A percentile compares a stretch with the other conserved stretches of the same genome.
These are phyloP conservation scores for Pleurotus pulmonarius DNA, from an alignment of 768 basidiomycete species.

Conservation along the genomic window DNA sequence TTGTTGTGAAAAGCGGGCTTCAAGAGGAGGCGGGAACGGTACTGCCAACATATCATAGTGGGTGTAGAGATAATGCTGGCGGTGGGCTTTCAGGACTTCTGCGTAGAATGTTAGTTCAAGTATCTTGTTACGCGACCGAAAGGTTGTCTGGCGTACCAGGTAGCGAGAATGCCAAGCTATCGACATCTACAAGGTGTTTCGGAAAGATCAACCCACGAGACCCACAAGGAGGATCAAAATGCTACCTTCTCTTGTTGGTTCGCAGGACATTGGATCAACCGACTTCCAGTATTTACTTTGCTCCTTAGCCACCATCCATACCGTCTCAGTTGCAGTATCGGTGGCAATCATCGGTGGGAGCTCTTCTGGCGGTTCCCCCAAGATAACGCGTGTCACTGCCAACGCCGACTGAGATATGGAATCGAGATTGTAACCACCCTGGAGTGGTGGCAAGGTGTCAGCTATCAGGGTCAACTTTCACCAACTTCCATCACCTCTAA, in stretches of 20 bases:
- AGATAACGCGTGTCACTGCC: constrained; percentile 82
- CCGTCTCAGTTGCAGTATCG: constrained; percentile 82
- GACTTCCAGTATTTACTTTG: constrained; percentile 92
- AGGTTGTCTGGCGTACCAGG: constrained; percentile 45
- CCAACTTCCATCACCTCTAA: constrained; percentile 66
- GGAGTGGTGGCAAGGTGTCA: background rate
- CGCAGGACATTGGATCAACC: constrained; percentile 76
- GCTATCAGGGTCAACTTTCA: background rate
- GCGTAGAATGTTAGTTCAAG: constrained; percentile 3
- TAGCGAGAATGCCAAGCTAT: constrained; percentile 61
- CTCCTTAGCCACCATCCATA: constrained; percentile 82
- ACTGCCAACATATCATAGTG: constrained; percentile 76
- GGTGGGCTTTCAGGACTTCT: constrained; percentile 88
- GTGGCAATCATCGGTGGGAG: constrained; percentile 71
- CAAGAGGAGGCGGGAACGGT: constrained; percentile 64
- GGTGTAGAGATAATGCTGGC: constrained; percentile 80
- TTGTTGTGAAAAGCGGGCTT: constrained; percentile 75
- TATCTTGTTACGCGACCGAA: background rate
- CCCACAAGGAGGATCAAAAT: background rate
- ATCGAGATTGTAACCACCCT: constrained; percentile 96
- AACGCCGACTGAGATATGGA: constrained; percentile 85
- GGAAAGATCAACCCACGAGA: too few species aligned
- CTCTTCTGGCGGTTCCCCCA: constrained; percentile 82
- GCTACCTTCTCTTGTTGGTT: constrained; percentile 71
- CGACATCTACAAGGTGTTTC: constrained; percentile 41